phyloP scores from a whole-genome alignment of 2,329 filamentous ascomycete species.

The Claviceps fusiformis region DNA sequence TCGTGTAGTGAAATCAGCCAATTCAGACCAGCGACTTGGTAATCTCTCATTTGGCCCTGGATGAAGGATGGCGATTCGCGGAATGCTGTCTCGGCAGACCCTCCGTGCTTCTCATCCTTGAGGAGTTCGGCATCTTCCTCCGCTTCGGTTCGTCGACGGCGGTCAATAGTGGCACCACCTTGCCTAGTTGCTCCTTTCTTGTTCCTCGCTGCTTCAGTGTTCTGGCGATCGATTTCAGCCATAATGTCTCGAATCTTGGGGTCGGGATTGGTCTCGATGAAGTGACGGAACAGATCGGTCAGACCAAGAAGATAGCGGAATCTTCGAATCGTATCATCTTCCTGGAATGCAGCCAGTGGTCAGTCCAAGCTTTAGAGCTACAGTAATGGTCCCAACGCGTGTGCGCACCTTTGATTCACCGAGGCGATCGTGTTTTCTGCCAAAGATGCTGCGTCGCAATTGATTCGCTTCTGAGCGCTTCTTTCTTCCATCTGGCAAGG shows the following conservation, averaged over 20 bases:
- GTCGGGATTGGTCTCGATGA: constrained; percentile 95
- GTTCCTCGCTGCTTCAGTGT: constrained; percentile 55
- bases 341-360: constrained; percentile 35
- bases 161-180: constrained; percentile 67
- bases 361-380: neutral
- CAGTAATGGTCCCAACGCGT: constrained; percentile 3
- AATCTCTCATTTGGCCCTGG: constrained; percentile 83
- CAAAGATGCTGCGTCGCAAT: constrained; percentile 81
- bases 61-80: constrained; percentile 88
- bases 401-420: constrained; percentile 74
- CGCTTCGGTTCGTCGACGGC: constrained; percentile 81
- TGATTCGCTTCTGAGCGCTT: constrained; percentile 77
- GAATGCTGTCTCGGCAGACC: constrained; percentile 78
- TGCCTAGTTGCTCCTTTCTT: constrained; percentile 68
- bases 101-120: constrained; percentile 79
- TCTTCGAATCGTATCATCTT: constrained; percentile 86
- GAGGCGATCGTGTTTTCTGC: constrained; percentile 84
- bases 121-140: constrained; percentile 87
- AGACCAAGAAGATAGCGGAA: constrained; percentile 91
- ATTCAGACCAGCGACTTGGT: constrained; percentile 89
- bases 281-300: constrained; percentile 95
- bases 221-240: constrained; percentile 86
- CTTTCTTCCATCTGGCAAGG: constrained; percentile 62
- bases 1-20: constrained; percentile 97
- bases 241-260: constrained; percentile 90